Evolutionary conservation across 2,329 filamentous ascomycete genomes (phyloP), one percentile per base, ranked within the genome.

Genomic region (Aspergillus cejpii): DNA sequence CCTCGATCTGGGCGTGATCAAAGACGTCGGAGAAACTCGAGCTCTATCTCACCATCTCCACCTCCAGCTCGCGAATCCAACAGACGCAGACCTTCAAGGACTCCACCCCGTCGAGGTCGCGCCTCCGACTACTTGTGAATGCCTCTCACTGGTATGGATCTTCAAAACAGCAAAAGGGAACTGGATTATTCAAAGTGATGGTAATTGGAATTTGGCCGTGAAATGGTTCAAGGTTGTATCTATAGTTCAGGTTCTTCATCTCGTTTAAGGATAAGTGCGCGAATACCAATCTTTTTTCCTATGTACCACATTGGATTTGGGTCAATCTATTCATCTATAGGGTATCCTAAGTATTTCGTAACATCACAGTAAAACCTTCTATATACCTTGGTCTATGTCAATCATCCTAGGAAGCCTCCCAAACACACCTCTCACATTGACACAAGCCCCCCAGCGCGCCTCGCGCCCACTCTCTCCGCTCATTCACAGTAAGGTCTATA

Each of bases 391-490:
- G 11, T 28, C 6, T n/a, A n/a, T 28, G 11, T 28, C 31, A 47
- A 20, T 39, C 41, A 41, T 56, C 52, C 5, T 3, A 14, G n/a
- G 28, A 7, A n/a, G 65, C 79, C 65, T 96, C 91, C 61, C 78
- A 82, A 19, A 83, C 71, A 67, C 92, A 98, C 52, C 92, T 78
- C 48, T 78, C 71, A 69, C 92, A 98, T 75, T 87, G 83, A 69
- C 92, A 98, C 67, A 80, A 81, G 0, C 92, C 92, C 0, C 92
- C 92, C 41, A 98, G 72, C 47, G 88, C 90, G 4, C 91, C 92
- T 37, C 75, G 74, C 3, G 90, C 87, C 89, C 91, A 96, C 59
- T 94, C 90, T 50, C 92, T 79, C 45, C 92, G 78, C 61, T 92
- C 79, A 54, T 83, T 78, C 2, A 96, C 89, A 0, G 79, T 76